phyloP scores from a whole-genome alignment of 179 eudicot genomes.

The Silene coronaria region DNA sequence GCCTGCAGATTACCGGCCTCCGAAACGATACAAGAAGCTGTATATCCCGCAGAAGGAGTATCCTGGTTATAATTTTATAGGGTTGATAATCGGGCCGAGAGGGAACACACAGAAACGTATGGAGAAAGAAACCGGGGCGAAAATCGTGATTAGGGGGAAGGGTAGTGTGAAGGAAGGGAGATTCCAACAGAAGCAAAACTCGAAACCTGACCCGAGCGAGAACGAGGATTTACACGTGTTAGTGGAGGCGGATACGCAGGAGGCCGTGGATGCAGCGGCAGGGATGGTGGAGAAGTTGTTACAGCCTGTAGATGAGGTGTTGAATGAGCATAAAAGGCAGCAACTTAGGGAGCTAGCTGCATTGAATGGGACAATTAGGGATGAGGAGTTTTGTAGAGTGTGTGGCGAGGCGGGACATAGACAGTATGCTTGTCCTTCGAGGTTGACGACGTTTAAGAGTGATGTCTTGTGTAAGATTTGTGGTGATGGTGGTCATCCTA shows the following conservation, averaged over 20 bases:
- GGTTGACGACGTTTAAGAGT: constrained; percentile 67
- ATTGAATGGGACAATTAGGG: constrained; percentile 82
- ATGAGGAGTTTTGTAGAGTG: constrained; percentile 77
- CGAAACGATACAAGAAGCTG: constrained; percentile 79
- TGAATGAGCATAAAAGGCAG: constrained; percentile 86
- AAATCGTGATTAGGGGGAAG: constrained; percentile 87
- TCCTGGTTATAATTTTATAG: constrained; percentile 86
- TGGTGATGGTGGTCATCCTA: constrained; percentile 92
- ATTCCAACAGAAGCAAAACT: constrained; percentile 67
- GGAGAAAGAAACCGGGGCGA: constrained; percentile 93
- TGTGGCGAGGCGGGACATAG: constrained; percentile 93
- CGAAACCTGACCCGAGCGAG: constrained; percentile 72
- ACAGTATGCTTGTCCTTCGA: constrained; percentile 78
- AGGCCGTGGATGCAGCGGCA: constrained; percentile 80
- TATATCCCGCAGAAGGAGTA: constrained; percentile 85
- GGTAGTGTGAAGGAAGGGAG: constrained; percentile 79
- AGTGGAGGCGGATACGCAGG: constrained; percentile 86
- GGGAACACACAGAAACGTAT: constrained; percentile 92
- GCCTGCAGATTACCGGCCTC: constrained; percentile 84
- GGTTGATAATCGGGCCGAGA: constrained; percentile 85
- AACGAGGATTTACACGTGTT: constrained; percentile 89
- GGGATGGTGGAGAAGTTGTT: constrained; percentile 87
- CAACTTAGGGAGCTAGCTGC: constrained; percentile 88
- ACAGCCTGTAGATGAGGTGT: constrained; percentile 87
- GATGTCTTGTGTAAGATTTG: constrained; percentile 82